Evolutionary conservation across 140 eudicot species (phyloP), one percentile per base, ranked within the genome.

Genomic region (Oenanthe javanica): DNA sequence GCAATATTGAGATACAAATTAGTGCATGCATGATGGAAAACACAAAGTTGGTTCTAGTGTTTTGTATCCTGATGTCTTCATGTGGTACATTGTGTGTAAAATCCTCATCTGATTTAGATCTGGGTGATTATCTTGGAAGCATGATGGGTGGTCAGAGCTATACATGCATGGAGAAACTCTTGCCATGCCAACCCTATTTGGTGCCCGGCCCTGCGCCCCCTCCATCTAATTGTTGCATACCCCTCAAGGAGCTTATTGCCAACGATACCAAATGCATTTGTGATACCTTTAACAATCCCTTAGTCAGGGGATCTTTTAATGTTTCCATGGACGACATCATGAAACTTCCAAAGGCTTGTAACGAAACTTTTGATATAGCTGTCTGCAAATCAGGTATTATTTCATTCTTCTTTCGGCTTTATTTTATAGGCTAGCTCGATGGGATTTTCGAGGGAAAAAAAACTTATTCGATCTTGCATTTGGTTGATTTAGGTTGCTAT

Each of bases 301-400:
- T 69, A 0, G 2, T 69, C 75, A 27, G 21, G 45, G n/a, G 43
- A 1, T 27, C 45, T 31, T 47, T 69, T 15, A 36, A 69, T 69
- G 47, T 69, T 13, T 27, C 45, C 8, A 5, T 69, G 6, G 75
- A 69, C 8, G 75, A 69, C 0, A 14, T 69, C 47, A 31, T 69
- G 45, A 69, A 69, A 69, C 75, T 69, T 69, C 75, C 75, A 7
- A 36, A 36, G 19, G 75, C 75, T 40, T 69, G 75, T 69, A 38
- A 38, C n/a, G 47, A 12, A 31, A 69, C 43, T 36, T 31, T 69
- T 36, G 75, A 69, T 14, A 0, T 15, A 0, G 43, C 23, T 69
- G 47, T 36, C 47, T 69, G 75, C 46, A 69, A 13, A 9, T 8
- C 15, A n/a, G 70, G 67, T 16, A 54, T 43, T 43, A 43, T 43